Base-by-base conservation (phyloP, 108 stramenopile species). In the Skeletonema costatum region DNA sequence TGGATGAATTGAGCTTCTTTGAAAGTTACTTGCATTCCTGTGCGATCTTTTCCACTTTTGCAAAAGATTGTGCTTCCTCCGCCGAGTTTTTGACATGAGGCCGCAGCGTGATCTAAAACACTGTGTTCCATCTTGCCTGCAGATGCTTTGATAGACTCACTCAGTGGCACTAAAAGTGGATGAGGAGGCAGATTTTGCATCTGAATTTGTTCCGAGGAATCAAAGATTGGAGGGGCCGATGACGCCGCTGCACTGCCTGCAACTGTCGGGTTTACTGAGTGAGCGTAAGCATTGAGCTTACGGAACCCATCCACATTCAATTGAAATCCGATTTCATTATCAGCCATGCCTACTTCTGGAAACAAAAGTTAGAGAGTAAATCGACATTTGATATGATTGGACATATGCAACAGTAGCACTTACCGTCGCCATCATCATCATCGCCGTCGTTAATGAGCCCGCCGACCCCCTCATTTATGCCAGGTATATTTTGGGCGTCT, bases 1-100 rank as follows among this genome's bases (percentile, higher is more conserved):
- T 79, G 73, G 10, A 90, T 73, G 70, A 92, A 93, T 60, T 89
- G 90, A 32, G 92, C 91, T 71, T 95, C 90, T 72, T 96, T 93
- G 73, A 90, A 92, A 17, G 94, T 96, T n/a, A 94, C 89, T 60
- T 93, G 93, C 97, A 98, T 98, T 21, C 92, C 93, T 17, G 97
- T 97, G 30, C 97, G 87, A 81, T 98, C 97, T 73, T 98, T 98
- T 30, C 94, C 97, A 65, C 87, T 89, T 72, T 98, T 98, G 85
- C 97, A 98, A 82, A 93, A 96, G 4, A 93, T 88, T 48, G 86
- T 71, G 50, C 85, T 81, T 1, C 95, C 93, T 48, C 95, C 96
- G 29, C 93, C 90, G 30, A 98, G 59, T 65, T 78, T 85, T 56
- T 92, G 90, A 10, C 87, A 84, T 30, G 84, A 70, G 5, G 85